Base-by-base conservation (phyloP, 306 rosid species). In the Abrus precatorius region DNA sequence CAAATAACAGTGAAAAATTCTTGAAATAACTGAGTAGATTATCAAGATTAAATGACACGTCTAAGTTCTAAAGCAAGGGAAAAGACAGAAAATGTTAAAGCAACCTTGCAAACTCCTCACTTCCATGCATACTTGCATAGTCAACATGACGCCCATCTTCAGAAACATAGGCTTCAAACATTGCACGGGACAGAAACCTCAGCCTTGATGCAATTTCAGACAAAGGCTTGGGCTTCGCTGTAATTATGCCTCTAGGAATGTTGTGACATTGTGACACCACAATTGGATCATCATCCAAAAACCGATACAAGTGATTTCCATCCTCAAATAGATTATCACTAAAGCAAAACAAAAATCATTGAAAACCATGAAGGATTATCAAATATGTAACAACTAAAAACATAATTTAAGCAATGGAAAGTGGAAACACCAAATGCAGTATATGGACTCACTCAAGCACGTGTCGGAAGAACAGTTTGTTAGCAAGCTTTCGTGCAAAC, bases 91-190 rank as follows among this genome's bases (percentile, higher is more conserved):
- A 82, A 74, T 9, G 40, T 68, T 53, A 79, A 79, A 80, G 80
- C 30, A 72, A 93, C 99, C 99, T 95, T 78, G 97, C 93, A 48
- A 93, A 95, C 88, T 95, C 99, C 81, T 93, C 99, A 77, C 97
- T 93, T 80, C 93, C 91, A 74, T 88, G 97, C 71, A 93, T 80
- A 78, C 89, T 93, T 47, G 90, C 73, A 81, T 93, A 95, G 78
- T 91, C 95, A 86, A 95, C 89, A 62, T 78, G 92, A 40, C 72
- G 84, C 75, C 99, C 93, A 69, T 90, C 91, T 76, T 85, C 94
- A 56, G 88, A 90, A 80, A 55, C 86, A 86, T 91, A 95, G 85
- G 97, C 95, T 82, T 95, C 99, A 77, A 90, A 74, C 76, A 95
- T 88, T 79, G 97, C 99, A 74, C 40, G 69, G 49, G 87, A 86